Base-by-base conservation (phyloP, 2,329 filamentous ascomycete species). In the Aspergillus sp. region DNA sequence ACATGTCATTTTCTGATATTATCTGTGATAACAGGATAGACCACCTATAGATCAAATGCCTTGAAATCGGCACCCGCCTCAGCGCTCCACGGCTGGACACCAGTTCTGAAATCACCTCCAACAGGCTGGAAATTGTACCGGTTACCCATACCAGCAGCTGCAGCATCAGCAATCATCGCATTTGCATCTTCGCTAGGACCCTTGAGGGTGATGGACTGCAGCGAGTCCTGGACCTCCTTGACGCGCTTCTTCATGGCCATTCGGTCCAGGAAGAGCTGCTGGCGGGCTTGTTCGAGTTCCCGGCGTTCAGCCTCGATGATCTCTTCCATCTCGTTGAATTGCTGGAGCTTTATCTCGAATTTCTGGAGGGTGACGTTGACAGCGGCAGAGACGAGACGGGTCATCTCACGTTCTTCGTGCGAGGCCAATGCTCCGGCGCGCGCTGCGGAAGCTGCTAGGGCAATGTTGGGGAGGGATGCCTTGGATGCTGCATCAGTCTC, bases 341-440 rank as follows among this genome's bases (percentile, higher is more conserved):
- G 95, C 62, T 89, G 85, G 50, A 98, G 79, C 72, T 98, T 98
- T 60, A 97, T 76, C 70, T 97, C 90, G 53, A 97, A 83, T 72
- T 98, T 98, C 64, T 95, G 86, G 30, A 97, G 76, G n/a, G 88
- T 91, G 10, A 95, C 79, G 64, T 98, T 98, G 45, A 95, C 88
- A 0, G 90, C 89, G 5, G 90, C 86, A 2, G 90, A 91, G 7
- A 98, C 88, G 42, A 97, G 82, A 13, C 90, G 86, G 17, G 90
- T 95, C 82, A 97, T 93, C 70, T 96, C 90, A 49, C 94, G 87
- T 69, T 98, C 93, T 68, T 97, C 91, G 59, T 97, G 90, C 3
- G 91, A 96, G 23, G 91, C 90, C 30, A 98, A 82, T 3, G 86
- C 93, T 6, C 87, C 86, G 1, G 90, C 82, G 51, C 93, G 87